Conservation (phyloP, 805 yeast species). For the Candida sonorensis region DNA sequence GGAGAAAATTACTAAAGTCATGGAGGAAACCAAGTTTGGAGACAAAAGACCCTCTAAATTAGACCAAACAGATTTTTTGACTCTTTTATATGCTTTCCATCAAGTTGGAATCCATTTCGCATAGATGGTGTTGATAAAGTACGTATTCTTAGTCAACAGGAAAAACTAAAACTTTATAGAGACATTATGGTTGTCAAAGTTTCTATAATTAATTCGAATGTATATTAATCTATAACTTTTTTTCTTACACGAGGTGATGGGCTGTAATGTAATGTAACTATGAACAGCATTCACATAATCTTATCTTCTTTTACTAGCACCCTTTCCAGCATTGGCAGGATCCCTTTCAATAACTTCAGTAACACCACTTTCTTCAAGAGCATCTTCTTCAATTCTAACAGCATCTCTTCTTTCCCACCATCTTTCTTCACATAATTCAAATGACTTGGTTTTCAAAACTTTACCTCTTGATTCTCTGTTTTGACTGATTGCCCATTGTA, state of each 20-base stretch:
- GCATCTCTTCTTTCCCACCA: conserved; percentile 99
- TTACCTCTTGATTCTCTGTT: conserved; percentile 85
- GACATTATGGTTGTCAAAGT: too few relatives aligned
- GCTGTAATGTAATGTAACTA: too few relatives aligned
- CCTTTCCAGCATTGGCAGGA: conserved; percentile 28
- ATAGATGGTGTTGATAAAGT: conserved; percentile 31
- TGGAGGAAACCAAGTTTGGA: conserved; percentile 70
- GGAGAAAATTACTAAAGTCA: conserved; percentile 63
- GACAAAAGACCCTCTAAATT: conserved; percentile 90
- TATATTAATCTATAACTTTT: too few relatives aligned
- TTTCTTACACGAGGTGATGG: too few relatives aligned
- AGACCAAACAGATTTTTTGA: conserved; percentile 91
- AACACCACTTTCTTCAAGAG: conserved; percentile 88
- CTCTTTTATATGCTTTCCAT: conserved; percentile 84
- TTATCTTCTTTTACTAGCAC: conserved; percentile 47
- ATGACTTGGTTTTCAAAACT: conserved; percentile 79
- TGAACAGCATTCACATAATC: too few relatives aligned
- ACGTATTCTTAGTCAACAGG: too few relatives aligned
- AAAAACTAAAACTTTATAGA: too few relatives aligned
- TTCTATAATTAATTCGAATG: too few relatives aligned
- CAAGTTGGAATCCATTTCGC: conserved; percentile 97
- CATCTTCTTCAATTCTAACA: conserved; percentile 81
- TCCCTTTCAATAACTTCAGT: conserved; percentile 82
- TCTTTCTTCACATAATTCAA: conserved; percentile 86
- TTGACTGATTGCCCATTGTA: conserved; percentile 89